Conservation (phyloP, 495 filamentous ascomycete genomes). For the Aspergillus coremiiformis region DNA sequence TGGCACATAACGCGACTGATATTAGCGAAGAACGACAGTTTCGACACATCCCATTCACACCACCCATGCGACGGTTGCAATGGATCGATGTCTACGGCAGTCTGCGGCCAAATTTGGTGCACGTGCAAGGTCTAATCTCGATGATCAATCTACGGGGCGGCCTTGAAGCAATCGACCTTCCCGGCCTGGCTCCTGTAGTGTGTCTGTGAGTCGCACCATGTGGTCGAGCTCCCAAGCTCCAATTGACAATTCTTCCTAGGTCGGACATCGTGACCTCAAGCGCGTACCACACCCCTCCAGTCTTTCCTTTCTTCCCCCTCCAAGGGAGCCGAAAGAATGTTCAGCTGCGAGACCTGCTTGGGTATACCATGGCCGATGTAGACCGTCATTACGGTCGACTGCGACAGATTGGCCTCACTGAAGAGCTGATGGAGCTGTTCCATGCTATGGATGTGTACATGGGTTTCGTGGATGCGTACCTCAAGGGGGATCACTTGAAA, state of each 20-base stretch:
- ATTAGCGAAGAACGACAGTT: conserved; percentile 7
- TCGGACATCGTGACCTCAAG: conserved; percentile 32
- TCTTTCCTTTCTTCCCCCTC: conserved; percentile 31
- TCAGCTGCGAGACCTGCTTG: conserved; percentile 23
- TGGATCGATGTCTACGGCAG: conserved; percentile 39
- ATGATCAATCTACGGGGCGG: conserved; percentile 33
- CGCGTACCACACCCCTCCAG: conserved; percentile 21
- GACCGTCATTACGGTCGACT: conserved; percentile 23
- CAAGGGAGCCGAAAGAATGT: conserved; percentile 14
- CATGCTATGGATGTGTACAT: conserved; percentile 27
- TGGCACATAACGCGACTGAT: conserved; percentile 34
- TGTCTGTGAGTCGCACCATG: conserved; percentile 25
- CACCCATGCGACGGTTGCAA: conserved; percentile 34
- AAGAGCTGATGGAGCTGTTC: conserved; percentile 25
- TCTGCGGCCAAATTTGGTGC: conserved; percentile 31
- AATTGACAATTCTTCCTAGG: conserved; percentile 14
- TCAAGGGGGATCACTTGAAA: not conserved
- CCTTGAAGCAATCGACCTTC: conserved; percentile 23
- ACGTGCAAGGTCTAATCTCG: conserved; percentile 30
- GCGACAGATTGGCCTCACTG: conserved; percentile 25
- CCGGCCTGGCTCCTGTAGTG: conserved; percentile 26
- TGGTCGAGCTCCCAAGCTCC: not conserved
- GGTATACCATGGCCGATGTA: conserved; percentile 17
- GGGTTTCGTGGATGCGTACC: conserved; percentile 18
- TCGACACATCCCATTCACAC: conserved; percentile 25